Conservation (phyloP, 2,329 filamentous ascomycete species). For the Pleomassaria siparia region DNA sequence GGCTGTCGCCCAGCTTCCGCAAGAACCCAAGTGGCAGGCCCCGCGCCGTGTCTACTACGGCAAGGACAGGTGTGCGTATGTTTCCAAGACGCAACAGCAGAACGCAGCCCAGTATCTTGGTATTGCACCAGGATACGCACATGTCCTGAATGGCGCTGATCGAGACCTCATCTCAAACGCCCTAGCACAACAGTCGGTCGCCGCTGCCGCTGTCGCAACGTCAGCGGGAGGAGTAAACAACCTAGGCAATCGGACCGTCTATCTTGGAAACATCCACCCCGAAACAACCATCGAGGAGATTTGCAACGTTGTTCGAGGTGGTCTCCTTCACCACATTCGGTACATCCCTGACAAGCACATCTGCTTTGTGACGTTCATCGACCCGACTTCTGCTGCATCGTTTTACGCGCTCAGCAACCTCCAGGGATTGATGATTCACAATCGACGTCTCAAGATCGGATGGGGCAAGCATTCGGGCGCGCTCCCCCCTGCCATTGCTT, state of each 20-base stretch:
- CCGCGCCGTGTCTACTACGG: constrained; percentile 97
- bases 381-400: constrained; percentile 93
- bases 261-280: constrained; percentile 96
- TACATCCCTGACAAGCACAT: constrained; percentile 99
- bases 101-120: constrained; percentile 98
- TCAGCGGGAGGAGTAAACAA: constrained; percentile 97
- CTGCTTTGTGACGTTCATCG: constrained; percentile 99
- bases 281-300: constrained; percentile 99
- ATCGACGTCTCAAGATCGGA: constrained; percentile 94
- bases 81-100: constrained; percentile 99
- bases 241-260: constrained; percentile 94
- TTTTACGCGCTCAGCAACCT: constrained; percentile 98
- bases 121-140: constrained; percentile 93
- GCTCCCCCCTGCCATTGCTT: constrained; percentile 89
- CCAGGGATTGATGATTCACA: constrained; percentile 98
- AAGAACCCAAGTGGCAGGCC: constrained; percentile 95
- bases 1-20: constrained; percentile 91
- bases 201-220: constrained; percentile 92
- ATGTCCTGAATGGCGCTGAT: constrained; percentile 93
- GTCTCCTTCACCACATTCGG: constrained; percentile 93
- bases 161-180: constrained; percentile 96
- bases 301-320: constrained; percentile 96
- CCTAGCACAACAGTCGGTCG: constrained; percentile 94
- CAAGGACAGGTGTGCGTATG: constrained; percentile 97
- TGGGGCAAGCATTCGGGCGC: constrained; percentile 99